phyloP scores from a whole-genome alignment of 441 rosid species.

The Raphanus hybrid region DNA sequence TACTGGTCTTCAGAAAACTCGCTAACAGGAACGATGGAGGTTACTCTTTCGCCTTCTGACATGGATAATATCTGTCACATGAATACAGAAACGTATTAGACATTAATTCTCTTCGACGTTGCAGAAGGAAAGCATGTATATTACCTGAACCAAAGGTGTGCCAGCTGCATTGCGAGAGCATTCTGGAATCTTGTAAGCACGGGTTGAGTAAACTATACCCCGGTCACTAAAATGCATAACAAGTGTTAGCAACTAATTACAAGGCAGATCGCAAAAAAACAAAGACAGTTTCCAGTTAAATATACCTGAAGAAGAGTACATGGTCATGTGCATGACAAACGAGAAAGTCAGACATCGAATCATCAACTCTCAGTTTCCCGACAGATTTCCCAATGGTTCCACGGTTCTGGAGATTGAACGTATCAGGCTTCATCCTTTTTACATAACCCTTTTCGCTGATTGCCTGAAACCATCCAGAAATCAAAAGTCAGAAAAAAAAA shows the following conservation, averaged over 20 bases:
- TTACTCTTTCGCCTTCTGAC: constrained; percentile 92
- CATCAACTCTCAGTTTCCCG: constrained; percentile 88
- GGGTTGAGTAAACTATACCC: constrained; percentile 93
- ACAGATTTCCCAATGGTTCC: constrained; percentile 98
- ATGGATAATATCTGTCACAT: constrained; percentile 76
- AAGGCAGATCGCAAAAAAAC: neutral
- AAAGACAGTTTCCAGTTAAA: constrained; percentile 3
- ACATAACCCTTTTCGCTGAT: constrained; percentile 96
- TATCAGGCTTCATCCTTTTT: constrained; percentile 90
- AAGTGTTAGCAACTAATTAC: constrained; percentile 20
- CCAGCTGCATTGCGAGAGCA: constrained; percentile 93
- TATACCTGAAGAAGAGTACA: constrained; percentile 90
- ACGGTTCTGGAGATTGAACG: constrained; percentile 93
- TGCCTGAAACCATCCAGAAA: constrained; percentile 61
- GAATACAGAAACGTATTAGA: constrained; percentile 24
- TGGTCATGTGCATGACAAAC: constrained; percentile 96
- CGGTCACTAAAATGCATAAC: constrained; percentile 63
- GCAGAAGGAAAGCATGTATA: constrained; percentile 27
- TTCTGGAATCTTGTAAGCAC: constrained; percentile 98
- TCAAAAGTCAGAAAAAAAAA: constrained; percentile 4
- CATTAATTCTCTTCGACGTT: constrained; percentile 5
- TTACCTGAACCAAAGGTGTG: constrained; percentile 91
- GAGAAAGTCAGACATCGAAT: constrained; percentile 90
- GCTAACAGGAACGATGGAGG: constrained; percentile 90
- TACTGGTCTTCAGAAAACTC: constrained; percentile 83